Conservation (phyloP, 2,329 filamentous ascomycete species). For the Fusarium torulosum region DNA sequence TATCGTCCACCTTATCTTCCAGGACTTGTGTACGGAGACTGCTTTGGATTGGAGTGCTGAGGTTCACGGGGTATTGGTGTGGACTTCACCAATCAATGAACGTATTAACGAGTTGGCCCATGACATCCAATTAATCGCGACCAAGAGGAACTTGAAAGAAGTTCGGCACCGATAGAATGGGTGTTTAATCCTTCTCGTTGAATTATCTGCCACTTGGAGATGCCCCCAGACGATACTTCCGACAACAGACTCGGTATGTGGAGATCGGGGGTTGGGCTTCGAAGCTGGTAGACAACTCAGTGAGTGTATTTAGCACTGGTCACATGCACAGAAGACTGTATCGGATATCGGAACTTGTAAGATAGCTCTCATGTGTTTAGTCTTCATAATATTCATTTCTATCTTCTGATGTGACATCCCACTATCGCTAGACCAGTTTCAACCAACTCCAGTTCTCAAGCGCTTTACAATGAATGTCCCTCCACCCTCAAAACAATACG, state of each 20-base stretch:
- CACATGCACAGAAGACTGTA: no score
- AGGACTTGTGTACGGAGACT: background rate
- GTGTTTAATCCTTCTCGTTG: no score
- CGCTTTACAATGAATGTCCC: constrained; percentile 46
- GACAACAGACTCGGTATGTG: no score
- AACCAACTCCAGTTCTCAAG: background rate
- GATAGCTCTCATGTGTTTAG: background rate
- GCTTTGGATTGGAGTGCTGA: background rate
- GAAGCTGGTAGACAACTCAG: no score
- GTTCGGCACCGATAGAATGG: background rate
- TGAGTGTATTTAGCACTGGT: no score
- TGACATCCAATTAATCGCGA: background rate
- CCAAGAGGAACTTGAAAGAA: background rate
- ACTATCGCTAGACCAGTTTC: background rate
- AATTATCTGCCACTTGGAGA: no score
- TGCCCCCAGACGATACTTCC: no score
- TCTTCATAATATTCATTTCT: background rate
- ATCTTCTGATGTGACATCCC: background rate
- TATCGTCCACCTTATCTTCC: background rate
- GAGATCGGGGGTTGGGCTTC: no score
- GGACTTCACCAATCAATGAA: background rate
- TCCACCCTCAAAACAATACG: constrained; percentile 50
- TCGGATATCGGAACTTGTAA: background rate
- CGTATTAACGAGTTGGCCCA: background rate
- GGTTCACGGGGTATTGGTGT: constrained; percentile 15